A percentile compares a stretch with the other conserved stretches of the same genome.
phyloP scores from a whole-genome alignment of 441 rosid species.

The Geranium incanum region DNA sequence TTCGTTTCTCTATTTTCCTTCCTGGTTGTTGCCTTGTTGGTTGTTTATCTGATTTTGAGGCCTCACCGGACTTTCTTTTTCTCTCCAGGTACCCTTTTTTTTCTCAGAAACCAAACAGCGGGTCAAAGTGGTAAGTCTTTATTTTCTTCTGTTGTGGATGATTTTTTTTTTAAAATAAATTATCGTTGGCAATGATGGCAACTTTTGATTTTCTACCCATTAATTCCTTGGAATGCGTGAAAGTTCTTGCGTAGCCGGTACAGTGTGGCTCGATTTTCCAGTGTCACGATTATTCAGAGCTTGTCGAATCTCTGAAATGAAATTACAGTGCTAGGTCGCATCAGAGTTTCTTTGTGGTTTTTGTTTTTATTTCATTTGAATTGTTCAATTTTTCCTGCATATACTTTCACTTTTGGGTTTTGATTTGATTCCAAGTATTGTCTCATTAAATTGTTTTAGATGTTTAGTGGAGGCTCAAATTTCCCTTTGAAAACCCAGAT shows the following conservation, averaged over 20 bases:
- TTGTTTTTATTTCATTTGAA: conserved; percentile 5
- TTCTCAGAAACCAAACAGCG: background rate
- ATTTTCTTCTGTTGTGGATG: background rate
- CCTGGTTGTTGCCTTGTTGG: no score
- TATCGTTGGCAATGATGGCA: conserved; percentile 21
- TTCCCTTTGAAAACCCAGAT: background rate
- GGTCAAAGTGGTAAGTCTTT: background rate
- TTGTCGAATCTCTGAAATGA: conserved; percentile 27
- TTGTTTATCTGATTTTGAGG: background rate
- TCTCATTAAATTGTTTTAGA: background rate
- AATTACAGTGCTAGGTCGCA: background rate
- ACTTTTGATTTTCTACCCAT: conserved; percentile 5
- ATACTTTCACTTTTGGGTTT: background rate
- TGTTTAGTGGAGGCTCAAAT: background rate
- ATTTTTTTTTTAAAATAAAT: no score
- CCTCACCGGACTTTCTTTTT: no score
- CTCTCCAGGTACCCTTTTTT: no score
- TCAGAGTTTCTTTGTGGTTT: conserved; percentile 8
- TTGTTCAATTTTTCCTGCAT: conserved; percentile 4
- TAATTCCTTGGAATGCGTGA: background rate
- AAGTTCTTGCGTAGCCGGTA: conserved; percentile 1
- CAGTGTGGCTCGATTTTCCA: conserved; percentile 11
- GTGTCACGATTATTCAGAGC: conserved; percentile 2
- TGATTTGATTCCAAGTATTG: background rate
- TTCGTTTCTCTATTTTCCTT: background rate